Conservation (phyloP, 352 stramenopile genomes). For the Peronospora belbahrii region DNA sequence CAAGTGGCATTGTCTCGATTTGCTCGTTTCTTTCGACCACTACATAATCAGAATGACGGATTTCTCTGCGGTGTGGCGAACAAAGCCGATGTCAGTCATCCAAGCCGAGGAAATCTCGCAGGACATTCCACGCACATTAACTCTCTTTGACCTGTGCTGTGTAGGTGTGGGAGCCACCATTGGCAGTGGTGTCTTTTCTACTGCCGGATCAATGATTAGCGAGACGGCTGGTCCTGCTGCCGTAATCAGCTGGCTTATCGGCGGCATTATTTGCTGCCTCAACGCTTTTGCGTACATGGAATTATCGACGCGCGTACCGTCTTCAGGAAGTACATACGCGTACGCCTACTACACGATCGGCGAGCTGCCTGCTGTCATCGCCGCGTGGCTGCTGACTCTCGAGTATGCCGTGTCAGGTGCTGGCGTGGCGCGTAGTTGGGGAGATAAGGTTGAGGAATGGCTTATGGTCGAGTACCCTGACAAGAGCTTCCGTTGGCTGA, state of each 20-base stretch:
- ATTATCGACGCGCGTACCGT: constrained; percentile 70
- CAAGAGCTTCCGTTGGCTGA: constrained; percentile 40
- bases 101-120: constrained; percentile 41
- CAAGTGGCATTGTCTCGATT: too few relatives aligned
- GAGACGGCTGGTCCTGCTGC: constrained; percentile 66
- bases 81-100: constrained; percentile 51
- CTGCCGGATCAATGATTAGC: constrained; percentile 54
- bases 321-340: constrained; percentile 84
- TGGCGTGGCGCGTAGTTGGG: constrained; percentile 88
- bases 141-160: constrained; percentile 75
- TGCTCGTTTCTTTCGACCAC: too few relatives aligned
- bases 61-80: constrained; percentile 27
- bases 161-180: constrained; percentile 87
- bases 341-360: constrained; percentile 88
- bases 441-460: constrained; percentile 83
- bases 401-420: constrained; percentile 86
- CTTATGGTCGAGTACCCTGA: constrained; percentile 32
- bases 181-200: constrained; percentile 84
- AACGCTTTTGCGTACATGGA: constrained; percentile 85
- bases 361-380: constrained; percentile 86
- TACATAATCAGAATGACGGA: background rate
- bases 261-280: constrained; percentile 64
- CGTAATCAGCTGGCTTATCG: constrained; percentile 64
- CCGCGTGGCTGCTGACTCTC: constrained; percentile 78
- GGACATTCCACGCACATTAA: constrained; percentile 44